phyloP scores from a whole-genome alignment of 176 grass and related monocot species.

The Cymbopogon citratus region DNA sequence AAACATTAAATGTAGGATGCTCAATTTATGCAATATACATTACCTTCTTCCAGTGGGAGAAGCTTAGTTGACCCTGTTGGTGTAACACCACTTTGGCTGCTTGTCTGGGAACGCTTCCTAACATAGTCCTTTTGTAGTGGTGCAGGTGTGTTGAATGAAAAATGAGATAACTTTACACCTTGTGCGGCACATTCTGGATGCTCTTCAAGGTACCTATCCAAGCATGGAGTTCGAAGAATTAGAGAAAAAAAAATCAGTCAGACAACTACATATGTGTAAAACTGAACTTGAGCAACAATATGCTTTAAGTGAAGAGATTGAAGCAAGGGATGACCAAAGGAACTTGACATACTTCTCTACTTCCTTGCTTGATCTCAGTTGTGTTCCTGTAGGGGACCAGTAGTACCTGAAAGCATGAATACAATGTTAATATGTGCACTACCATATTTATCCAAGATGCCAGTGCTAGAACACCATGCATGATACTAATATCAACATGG shows the following conservation, averaged over 20 bases:
- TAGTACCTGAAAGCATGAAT: slow-evolving; percentile 48
- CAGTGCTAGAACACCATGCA: neutral
- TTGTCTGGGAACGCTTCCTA: slow-evolving; percentile 5
- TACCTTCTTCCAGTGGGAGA: slow-evolving; percentile 17
- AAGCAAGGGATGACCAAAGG: neutral
- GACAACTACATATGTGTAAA: neutral
- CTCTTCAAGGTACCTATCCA: slow-evolving; percentile 41
- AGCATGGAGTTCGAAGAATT: neutral
- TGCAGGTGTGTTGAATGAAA: slow-evolving; percentile 43
- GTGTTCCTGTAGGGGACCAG: slow-evolving; percentile 27
- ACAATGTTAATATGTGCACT: neutral
- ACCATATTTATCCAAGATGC: neutral
- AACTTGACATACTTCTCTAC: slow-evolving; percentile 31
- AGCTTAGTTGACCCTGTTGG: neutral
- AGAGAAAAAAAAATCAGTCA: neutral
- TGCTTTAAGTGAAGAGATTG: slow-evolving; percentile 1
- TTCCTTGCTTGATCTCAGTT: slow-evolving; percentile 30
- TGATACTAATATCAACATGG: neutral
- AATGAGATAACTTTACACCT: slow-evolving; percentile 31
- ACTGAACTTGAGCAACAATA: neutral
- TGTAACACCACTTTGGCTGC: neutral
- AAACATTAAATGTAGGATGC: too few relatives aligned
- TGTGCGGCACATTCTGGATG: slow-evolving; percentile 17
- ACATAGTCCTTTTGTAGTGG: slow-evolving; percentile 33
- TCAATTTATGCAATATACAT: neutral